Conservation (phyloP, 202 grass and related monocot species). For the Carex arenaria region DNA sequence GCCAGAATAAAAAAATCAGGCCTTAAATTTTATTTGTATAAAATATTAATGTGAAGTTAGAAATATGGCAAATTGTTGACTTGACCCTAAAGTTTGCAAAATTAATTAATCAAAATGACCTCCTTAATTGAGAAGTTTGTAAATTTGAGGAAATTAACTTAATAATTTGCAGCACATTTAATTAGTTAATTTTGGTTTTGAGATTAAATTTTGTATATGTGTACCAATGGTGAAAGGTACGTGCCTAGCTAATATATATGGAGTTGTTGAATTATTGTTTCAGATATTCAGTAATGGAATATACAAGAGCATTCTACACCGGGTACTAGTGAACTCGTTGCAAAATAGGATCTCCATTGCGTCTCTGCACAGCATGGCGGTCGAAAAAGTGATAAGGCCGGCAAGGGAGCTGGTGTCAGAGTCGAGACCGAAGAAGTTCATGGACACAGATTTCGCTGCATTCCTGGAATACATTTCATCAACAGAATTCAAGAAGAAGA, state of each 20-base stretch:
- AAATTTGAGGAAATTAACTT: neutral
- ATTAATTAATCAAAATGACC: neutral
- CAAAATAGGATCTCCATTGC: slow-evolving; percentile 65
- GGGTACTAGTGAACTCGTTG: slow-evolving; percentile 62
- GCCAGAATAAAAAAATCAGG: too few species aligned
- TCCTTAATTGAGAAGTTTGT: neutral
- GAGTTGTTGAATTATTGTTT: too few species aligned
- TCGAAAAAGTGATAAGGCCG: slow-evolving; percentile 39
- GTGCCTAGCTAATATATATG: too few species aligned
- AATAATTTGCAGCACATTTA: neutral
- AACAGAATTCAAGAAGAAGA: slow-evolving; percentile 61
- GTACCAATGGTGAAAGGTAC: too few species aligned
- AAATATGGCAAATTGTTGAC: neutral
- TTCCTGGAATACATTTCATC: slow-evolving; percentile 78
- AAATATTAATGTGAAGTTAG: neutral
- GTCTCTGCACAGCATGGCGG: slow-evolving; percentile 73
- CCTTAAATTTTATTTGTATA: neutral
- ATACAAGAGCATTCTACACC: slow-evolving; percentile 82
- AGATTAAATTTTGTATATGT: neutral
- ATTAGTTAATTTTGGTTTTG: neutral
- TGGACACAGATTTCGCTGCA: slow-evolving; percentile 76
- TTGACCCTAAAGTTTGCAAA: neutral
- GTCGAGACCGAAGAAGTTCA: slow-evolving; percentile 37
- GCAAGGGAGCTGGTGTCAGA: slow-evolving; percentile 48
- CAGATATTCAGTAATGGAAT: slow-evolving; percentile 88